These are phyloP conservation scores for Bertia moriformis DNA, from an alignment of 2,329 filamentous ascomycete genomes.

Conservation along the genomic window DNA sequence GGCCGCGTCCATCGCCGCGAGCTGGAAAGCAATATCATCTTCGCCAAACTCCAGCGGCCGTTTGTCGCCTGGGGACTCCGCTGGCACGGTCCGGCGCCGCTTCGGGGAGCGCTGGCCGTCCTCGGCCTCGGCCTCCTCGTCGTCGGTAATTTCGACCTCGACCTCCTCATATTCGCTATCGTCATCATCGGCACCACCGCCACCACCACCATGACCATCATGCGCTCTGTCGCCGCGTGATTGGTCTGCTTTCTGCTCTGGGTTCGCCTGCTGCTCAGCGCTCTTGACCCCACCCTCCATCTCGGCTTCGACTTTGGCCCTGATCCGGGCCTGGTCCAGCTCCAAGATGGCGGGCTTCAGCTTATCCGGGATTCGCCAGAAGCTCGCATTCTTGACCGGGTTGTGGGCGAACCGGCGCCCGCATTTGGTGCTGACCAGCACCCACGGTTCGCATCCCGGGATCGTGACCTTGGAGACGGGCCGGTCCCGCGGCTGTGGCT, in stretches of 20 bases:
- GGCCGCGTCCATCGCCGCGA: conserved; percentile 82
- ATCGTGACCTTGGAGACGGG: conserved; percentile 69
- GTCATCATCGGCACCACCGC: conserved; percentile 21
- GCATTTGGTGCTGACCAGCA: conserved; percentile 83
- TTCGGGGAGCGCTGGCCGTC: conserved; percentile 32
- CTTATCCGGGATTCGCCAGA: conserved; percentile 86
- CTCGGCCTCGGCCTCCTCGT: no score
- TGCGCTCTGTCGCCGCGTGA: conserved; percentile 12
- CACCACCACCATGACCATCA: conserved; percentile 6
- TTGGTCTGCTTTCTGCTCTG: conserved; percentile 10
- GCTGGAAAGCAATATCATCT: conserved; percentile 83
- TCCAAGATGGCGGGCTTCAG: conserved; percentile 64
- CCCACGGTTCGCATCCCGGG: conserved; percentile 72
- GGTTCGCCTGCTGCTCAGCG: conserved; percentile 3
- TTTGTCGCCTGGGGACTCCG: conserved; percentile 19
- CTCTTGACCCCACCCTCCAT: conserved; percentile 7
- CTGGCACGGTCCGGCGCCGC: conserved; percentile 28
- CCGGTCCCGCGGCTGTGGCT: conserved; percentile 60
- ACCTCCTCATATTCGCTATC: conserved; percentile 67
- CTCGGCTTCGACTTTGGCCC: conserved; percentile 37
- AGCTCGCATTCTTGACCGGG: conserved; percentile 69
- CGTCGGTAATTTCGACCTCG: conserved; percentile 45
- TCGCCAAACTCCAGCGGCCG: conserved; percentile 74
- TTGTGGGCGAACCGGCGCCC: conserved; percentile 86
- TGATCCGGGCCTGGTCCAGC: conserved; percentile 58